These are phyloP conservation scores for Ogataea parapolymorpha DNA, from an alignment of 805 yeast genomes.

Conservation along the genomic window DNA sequence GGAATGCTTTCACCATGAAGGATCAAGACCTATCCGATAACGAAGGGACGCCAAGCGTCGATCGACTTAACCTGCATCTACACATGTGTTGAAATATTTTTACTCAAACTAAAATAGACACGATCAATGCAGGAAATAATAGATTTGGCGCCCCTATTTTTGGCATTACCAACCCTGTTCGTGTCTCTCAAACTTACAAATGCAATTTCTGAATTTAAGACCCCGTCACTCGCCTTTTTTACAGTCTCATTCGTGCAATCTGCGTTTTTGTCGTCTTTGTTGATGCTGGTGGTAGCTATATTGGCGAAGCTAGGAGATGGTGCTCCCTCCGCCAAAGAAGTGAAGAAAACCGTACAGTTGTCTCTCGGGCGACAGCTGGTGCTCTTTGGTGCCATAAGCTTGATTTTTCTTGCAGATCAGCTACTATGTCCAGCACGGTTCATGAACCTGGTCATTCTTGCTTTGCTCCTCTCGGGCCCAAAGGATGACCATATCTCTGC, in stretches of 20 bases:
- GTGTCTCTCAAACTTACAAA: slow-evolving; percentile 30
- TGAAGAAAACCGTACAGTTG: not conserved
- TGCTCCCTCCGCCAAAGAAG: not conserved
- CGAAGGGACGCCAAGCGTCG: slow-evolving; percentile 2
- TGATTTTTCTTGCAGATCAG: slow-evolving; percentile 21
- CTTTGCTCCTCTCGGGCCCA: slow-evolving; percentile 16
- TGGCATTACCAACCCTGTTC: slow-evolving; percentile 33
- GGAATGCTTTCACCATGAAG: no score
- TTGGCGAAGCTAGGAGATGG: slow-evolving; percentile 1
- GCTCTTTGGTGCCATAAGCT: slow-evolving; percentile 15
- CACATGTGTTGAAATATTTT: not conserved
- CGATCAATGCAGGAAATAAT: slow-evolving; percentile 11
- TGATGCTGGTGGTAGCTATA: slow-evolving; percentile 8
- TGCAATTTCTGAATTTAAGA: not conserved
- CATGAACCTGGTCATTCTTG: slow-evolving; percentile 24
- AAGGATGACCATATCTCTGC: slow-evolving; percentile 14
- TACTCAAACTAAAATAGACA: slow-evolving; percentile 3
- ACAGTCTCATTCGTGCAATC: slow-evolving; percentile 17
- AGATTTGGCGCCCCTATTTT: slow-evolving; percentile 32
- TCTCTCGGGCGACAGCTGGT: slow-evolving; percentile 1
- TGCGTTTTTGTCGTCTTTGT: slow-evolving; percentile 25
- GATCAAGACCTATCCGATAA: no score
- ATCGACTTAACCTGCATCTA: slow-evolving; percentile 1
- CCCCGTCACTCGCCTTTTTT: slow-evolving; percentile 6
- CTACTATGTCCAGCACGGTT: slow-evolving; percentile 29